Evolutionary conservation across 495 filamentous ascomycete species (phyloP), one percentile per base, ranked within the genome.

Genomic region (Amniculicola lignicola): DNA sequence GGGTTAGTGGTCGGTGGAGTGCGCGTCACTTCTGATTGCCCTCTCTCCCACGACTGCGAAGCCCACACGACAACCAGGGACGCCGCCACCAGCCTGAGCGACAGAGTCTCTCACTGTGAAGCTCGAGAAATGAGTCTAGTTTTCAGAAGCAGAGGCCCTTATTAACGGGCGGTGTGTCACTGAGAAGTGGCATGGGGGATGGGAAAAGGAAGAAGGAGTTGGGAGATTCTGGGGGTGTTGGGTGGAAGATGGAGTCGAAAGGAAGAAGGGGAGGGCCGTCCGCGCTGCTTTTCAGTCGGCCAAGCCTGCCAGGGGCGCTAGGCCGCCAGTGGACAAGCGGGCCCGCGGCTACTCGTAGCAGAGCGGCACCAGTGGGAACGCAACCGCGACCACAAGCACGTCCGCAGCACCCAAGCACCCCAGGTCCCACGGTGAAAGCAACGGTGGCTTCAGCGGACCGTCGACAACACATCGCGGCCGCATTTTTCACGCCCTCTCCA

Each of bases 201-300:
- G 39, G 16, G 27, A 38, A 19, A 36, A 35, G 36, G 39, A 54
- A 28, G 51, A 50, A 55, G 44, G 36, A 37, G 1, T 18, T 42
- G 11, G 51, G 7, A 11, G 31, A 28, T 25, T 40, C 14, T 23
- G 51, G n/a, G 39, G 6, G 24, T 33, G 51, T 29, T 24, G n/a
- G 28, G 54, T 44, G 61, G 48, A 56, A 23, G 50, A 41, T 60
- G 55, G 24, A 60, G 52, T 46, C 55, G 45, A 41, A 48, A 39
- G 61, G 56, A 42, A 45, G 41, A 10, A 6, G 48, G 51, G 19
- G 61, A 42, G 25, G 48, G 49, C 12, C 24, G 35, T 33, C 15
- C 25, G 29, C 28, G n/a, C n/a, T n/a, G n/a, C n/a, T n/a, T n/a
- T 40, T 62, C 23, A 47, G 49, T 55, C 23, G 55, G 12, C 29